Evolutionary conservation across 1,284 basidiomycete species (phyloP).

Genomic region (Flammula alnicola): DNA sequence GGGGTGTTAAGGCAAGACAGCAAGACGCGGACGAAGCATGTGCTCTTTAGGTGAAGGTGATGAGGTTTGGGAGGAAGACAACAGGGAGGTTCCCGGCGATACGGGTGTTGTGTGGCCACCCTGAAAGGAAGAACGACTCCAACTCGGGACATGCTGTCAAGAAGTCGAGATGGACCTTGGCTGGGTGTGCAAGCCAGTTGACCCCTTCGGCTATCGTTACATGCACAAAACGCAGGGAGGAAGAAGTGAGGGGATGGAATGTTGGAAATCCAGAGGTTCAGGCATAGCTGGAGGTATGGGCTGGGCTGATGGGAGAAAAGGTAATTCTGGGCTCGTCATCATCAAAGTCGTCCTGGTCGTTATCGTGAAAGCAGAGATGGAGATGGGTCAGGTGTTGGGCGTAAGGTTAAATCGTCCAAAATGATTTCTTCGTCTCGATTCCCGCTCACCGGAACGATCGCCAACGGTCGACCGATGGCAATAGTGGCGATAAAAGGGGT

Average conservation of each 20-base stretch:
- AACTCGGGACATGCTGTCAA: conserved; percentile 62
- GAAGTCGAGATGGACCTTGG: conserved; percentile 58
- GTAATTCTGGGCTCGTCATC: conserved; percentile 32
- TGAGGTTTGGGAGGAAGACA: conserved; percentile 57
- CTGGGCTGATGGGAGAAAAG: conserved; percentile 30
- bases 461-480: conserved; percentile 60
- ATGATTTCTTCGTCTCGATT: conserved; percentile 34
- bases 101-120: conserved; percentile 52
- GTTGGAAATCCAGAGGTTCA: conserved; percentile 48
- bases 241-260: conserved; percentile 50
- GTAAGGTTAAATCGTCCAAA: conserved; percentile 23
- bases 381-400: conserved; percentile 28
- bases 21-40: conserved; percentile 64
- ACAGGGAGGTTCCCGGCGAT: conserved; percentile 37
- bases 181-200: conserved; percentile 40
- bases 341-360: conserved; percentile 35
- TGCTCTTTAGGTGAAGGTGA: conserved; percentile 58
- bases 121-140: conserved; percentile 58
- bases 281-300: conserved; percentile 36
- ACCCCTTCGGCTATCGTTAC: conserved; percentile 57
- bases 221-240: conserved; percentile 57
- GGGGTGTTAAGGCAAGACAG: conserved; percentile 66
- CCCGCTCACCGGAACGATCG: conserved; percentile 48
- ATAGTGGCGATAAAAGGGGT: conserved; percentile 63
- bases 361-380: conserved; percentile 37